phyloP scores from a whole-genome alignment of 352 stramenopile genomes.

The Phytophthora pluvialis region DNA sequence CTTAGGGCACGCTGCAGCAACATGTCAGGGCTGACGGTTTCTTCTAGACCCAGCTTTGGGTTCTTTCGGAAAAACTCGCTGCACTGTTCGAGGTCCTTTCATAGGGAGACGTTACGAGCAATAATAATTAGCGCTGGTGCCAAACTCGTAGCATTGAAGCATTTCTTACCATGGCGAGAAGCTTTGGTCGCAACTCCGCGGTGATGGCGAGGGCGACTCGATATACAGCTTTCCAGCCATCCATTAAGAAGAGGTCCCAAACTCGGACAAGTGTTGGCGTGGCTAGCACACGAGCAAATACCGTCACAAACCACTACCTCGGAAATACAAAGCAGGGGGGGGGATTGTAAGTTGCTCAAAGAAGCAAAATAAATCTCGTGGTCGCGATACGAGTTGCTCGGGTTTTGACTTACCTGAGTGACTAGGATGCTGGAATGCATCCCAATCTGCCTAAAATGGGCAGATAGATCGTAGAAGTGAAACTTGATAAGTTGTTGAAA shows the following conservation, averaged over 20 bases:
- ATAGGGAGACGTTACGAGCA: neutral
- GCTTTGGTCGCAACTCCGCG: constrained; percentile 52
- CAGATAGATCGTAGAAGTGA: constrained; percentile 71
- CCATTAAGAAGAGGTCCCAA: constrained; percentile 78
- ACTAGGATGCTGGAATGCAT: constrained; percentile 84
- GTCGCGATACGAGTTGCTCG: neutral
- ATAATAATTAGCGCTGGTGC: neutral
- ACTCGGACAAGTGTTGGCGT: constrained; percentile 53
- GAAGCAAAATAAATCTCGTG: neutral
- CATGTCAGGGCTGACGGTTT: constrained; percentile 41
- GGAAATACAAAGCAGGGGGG: neutral
- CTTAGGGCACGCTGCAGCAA: constrained; percentile 52
- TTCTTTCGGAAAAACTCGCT: constrained; percentile 77
- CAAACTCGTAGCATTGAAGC: neutral
- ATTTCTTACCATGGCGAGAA: constrained; percentile 60
- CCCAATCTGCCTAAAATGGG: constrained; percentile 75
- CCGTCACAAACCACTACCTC: constrained; percentile 82
- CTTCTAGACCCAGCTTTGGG: constrained; percentile 53
- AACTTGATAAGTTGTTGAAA: constrained; percentile 75
- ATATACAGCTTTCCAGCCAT: constrained; percentile 83
- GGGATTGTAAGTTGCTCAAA: neutral
- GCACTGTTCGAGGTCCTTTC: constrained; percentile 74
- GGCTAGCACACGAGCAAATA: constrained; percentile 75
- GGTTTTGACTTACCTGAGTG: constrained; percentile 55
- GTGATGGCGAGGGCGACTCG: constrained; percentile 74